Evolutionary conservation across 2,329 filamentous ascomycete species (phyloP).

Genomic region (Fusarium agapanthi): DNA sequence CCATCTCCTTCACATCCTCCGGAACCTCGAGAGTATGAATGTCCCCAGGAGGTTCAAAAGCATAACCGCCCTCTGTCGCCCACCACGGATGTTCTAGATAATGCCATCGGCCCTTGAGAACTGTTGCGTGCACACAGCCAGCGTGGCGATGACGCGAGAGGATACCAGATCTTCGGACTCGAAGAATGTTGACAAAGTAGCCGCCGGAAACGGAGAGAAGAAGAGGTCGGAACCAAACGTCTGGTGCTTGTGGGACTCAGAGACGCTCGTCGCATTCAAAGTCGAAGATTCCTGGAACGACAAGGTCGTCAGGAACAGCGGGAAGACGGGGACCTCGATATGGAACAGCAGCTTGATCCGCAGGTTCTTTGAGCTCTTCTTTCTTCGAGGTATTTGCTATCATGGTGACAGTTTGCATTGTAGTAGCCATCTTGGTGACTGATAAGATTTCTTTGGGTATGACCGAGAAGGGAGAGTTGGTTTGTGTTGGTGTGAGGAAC

Average conservation of each 20-base stretch:
- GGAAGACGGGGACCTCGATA: neutral
- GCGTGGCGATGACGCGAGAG: conserved; percentile 47
- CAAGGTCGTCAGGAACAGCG: neutral
- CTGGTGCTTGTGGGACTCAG: neutral
- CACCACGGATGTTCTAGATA: neutral
- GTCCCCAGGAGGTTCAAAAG: conserved; percentile 36
- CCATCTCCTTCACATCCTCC: neutral
- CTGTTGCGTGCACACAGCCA: conserved; percentile 15
- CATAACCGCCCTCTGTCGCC: neutral
- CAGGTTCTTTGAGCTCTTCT: neutral
- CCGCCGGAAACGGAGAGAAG: neutral
- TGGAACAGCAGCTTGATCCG: neutral
- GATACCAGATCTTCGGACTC: conserved; percentile 33
- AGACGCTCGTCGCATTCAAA: neutral
- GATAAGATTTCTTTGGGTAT: neutral
- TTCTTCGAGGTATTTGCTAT: neutral
- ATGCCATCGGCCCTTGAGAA: neutral
- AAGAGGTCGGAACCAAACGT: neutral
- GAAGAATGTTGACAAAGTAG: neutral
- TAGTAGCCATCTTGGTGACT: neutral
- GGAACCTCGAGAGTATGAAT: conserved; percentile 42
- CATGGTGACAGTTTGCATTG: neutral
- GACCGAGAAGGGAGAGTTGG: neutral
- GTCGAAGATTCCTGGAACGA: neutral
- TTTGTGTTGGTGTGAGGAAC: neutral